These are phyloP conservation scores for Stephanodiscus triporus DNA, from an alignment of 108 stramenopile species.

Conservation along the genomic window DNA sequence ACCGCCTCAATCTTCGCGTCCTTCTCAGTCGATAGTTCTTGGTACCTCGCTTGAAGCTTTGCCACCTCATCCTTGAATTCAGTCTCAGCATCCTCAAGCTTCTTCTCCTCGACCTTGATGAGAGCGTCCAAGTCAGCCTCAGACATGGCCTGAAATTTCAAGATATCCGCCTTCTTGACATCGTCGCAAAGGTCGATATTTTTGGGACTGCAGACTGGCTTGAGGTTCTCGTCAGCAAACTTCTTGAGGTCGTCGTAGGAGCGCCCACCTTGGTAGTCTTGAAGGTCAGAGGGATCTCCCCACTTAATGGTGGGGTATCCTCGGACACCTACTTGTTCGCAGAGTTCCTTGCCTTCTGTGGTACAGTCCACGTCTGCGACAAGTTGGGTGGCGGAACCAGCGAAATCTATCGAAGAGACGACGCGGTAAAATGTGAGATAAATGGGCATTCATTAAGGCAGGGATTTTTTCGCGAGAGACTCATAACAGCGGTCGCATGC, in stretches of 20 bases:
- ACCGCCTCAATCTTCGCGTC: constrained; percentile 66
- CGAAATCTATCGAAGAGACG: constrained; percentile 38
- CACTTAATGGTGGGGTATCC: constrained; percentile 87
- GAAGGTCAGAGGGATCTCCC: constrained; percentile 60
- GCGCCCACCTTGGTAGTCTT: constrained; percentile 79
- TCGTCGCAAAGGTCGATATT: constrained; percentile 67
- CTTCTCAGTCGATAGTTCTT: constrained; percentile 62
- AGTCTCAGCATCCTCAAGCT: constrained; percentile 60
- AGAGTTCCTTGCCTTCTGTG: constrained; percentile 71
- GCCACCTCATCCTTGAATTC: constrained; percentile 61
- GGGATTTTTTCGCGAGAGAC: too few relatives aligned
- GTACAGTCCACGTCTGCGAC: constrained; percentile 92
- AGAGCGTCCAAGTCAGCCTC: constrained; percentile 55
- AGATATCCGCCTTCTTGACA: constrained; percentile 64
- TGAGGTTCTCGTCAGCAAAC: constrained; percentile 77
- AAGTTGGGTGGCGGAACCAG: constrained; percentile 51
- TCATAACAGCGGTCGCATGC: too few relatives aligned
- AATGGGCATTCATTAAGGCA: too few relatives aligned
- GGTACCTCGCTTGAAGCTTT: constrained; percentile 66
- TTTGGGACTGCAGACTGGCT: constrained; percentile 47
- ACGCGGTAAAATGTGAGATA: too few relatives aligned
- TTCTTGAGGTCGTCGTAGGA: constrained; percentile 61
- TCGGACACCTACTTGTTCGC: constrained; percentile 59
- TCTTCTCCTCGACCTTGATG: constrained; percentile 61
- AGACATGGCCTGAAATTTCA: constrained; percentile 46